A percentile compares a stretch with the other conserved stretches of the same genome.
phyloP scores from a whole-genome alignment of 1,284 basidiomycete genomes.

The Ustilago tritici region DNA sequence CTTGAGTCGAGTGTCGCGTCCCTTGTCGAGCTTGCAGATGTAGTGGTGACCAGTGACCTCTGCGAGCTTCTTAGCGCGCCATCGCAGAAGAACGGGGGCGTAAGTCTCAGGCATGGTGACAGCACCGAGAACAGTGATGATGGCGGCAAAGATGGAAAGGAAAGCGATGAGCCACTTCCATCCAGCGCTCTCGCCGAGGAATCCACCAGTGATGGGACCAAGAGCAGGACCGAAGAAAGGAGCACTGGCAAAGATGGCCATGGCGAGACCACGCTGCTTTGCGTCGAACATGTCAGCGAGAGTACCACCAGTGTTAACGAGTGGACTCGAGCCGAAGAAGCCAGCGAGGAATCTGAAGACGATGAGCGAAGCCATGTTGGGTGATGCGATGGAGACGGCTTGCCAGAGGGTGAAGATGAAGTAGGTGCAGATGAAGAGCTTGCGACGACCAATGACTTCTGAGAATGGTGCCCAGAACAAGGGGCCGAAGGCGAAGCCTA shows the following conservation, averaged over 20 bases:
- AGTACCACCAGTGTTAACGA: constrained; percentile 73
- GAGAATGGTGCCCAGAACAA: constrained; percentile 76
- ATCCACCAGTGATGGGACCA: constrained; percentile 68
- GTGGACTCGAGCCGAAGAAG: constrained; percentile 73
- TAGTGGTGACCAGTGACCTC: constrained; percentile 62
- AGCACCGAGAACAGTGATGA: constrained; percentile 74
- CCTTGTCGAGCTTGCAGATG: constrained; percentile 62
- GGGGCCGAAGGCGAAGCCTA: constrained; percentile 73
- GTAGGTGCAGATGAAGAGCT: constrained; percentile 77
- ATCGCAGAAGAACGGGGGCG: constrained; percentile 61
- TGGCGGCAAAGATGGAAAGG: constrained; percentile 76
- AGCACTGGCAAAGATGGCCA: constrained; percentile 79
- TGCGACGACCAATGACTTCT: constrained; percentile 75
- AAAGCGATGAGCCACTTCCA: constrained; percentile 85
- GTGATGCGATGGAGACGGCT: constrained; percentile 76
- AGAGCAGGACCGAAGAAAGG: constrained; percentile 80
- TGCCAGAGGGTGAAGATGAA: constrained; percentile 77
- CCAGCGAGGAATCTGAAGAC: constrained; percentile 79
- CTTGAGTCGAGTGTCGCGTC: constrained; percentile 51
- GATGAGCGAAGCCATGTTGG: constrained; percentile 76
- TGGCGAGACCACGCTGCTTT: constrained; percentile 77
- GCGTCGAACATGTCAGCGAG: constrained; percentile 78
- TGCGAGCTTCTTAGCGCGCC: constrained; percentile 54
- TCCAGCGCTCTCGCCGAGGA: constrained; percentile 72
- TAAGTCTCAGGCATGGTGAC: constrained; percentile 81